Conservation (phyloP, 257 asterid species). For the Lithospermum erythrorhizon region DNA sequence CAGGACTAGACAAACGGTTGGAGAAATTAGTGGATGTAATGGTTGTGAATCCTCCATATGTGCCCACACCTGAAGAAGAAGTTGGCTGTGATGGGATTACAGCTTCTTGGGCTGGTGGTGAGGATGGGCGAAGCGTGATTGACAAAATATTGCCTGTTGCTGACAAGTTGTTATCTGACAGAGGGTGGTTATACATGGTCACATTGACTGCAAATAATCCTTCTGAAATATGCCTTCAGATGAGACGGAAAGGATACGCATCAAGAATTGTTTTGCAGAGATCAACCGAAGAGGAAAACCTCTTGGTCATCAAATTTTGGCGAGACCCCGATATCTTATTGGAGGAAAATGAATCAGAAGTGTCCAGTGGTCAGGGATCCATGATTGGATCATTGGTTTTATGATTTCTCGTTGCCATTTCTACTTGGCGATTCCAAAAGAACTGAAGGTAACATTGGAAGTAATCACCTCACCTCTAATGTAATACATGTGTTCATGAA, state of each 20-base stretch:
- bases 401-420: slow-evolving; percentile 25
- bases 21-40: slow-evolving; percentile 61
- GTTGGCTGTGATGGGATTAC: slow-evolving; percentile 76
- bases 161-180: slow-evolving; percentile 63
- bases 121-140: slow-evolving; percentile 67
- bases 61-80: slow-evolving; percentile 93
- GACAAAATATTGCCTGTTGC: slow-evolving; percentile 83
- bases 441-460: slow-evolving; percentile 2
- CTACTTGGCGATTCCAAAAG: slow-evolving; percentile 16
- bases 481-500: neutral
- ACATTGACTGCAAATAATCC: slow-evolving; percentile 66
- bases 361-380: slow-evolving; percentile 14
- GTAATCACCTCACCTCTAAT: neutral
- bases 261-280: slow-evolving; percentile 69
- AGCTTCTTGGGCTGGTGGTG: slow-evolving; percentile 95
- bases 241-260: slow-evolving; percentile 79
- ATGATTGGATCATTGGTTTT: slow-evolving; percentile 18
- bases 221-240: slow-evolving; percentile 52
- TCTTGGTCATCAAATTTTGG: slow-evolving; percentile 80
- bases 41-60: slow-evolving; percentile 96
- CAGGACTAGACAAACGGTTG: slow-evolving; percentile 53
- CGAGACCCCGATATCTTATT: slow-evolving; percentile 37
- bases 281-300: slow-evolving; percentile 93
- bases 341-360: slow-evolving; percentile 33
- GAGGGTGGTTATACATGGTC: slow-evolving; percentile 84